Evolutionary conservation across 306 rosid species (phyloP), one percentile per base, ranked within the genome.

Genomic region (Medicago ruthenica): DNA sequence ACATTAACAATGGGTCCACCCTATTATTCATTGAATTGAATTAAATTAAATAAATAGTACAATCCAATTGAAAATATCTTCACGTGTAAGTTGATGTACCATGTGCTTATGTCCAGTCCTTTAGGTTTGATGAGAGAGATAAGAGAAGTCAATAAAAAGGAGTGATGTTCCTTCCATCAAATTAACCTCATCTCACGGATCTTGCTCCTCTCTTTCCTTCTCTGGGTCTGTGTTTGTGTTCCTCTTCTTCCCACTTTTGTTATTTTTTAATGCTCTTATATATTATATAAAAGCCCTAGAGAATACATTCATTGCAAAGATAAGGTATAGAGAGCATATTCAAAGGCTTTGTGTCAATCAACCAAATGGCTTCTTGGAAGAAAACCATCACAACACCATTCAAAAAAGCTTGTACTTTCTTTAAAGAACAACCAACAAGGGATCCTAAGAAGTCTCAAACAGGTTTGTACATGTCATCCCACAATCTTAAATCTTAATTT

Each of bases 381-480:
- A 94, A 94, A 67, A 94, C 97, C 75, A 94, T 94, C 80, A 74
- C 92, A 24, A 50, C 97, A 8, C 98, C 98, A 1, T 91, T 94
- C 89, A 88, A 75, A 74, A 94, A 94, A 70, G 98, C 97, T 39
- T 78, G 89, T 79, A 94, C 96, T 73, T 82, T 90, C 88, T 89
- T 91, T 71, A 88, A 94, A 74, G 84, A 89, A 18, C 90, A 86
- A 50, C 85, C 96, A 24, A 79, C 92, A 36, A 82, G 85, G 74
- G 91, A 88, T 60, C 88, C 51, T 20, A 88, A 90, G 75, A 90
- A 88, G 75, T 50, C 93, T 53, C 92, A 89, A 59, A 76, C 89
- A 87, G 98, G 96, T 92, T 14, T 73, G 70, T 75, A 12, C 13
- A 44, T 13, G 13, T 44, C 51, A 13, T 45, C 7, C 62, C 14